Evolutionary conservation across 2,329 filamentous ascomycete genomes (phyloP), one percentile per base, ranked within the genome.

Genomic region (Cercospora nicotianae): DNA sequence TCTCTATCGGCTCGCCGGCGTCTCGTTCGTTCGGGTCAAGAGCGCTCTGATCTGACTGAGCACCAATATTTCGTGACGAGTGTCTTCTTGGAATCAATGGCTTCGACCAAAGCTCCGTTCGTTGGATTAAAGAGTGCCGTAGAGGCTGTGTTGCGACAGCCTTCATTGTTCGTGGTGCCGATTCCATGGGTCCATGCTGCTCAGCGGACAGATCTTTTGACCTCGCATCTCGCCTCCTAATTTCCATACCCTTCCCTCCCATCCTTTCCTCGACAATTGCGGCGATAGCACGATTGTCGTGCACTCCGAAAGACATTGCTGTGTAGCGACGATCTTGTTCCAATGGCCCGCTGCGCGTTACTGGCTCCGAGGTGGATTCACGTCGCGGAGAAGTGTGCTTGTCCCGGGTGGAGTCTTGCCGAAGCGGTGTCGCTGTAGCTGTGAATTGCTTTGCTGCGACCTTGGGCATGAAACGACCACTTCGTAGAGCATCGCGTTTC

Each of bases 381-480:
- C 57, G 16, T 31, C 16, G 55, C 23, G 63, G 55, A 18, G 26
- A 30, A 45, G 26, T 26, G n/a, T 59, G 23, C 13, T 36, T 59
- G 48, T 63, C 36, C 26, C 20, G 55, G 16, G 28, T n/a, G 23
- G 60, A 26, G 9, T 65, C 30, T 8, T 18, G 30, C 26, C 48
- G 51, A 58, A 62, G 61, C 53, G 67, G 33, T 8, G 68, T 69
- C 20, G 70, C 58, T 13, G 72, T 72, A 12, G 65, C 69, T 23
- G 60, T 53, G 39, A 72, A 68, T 18, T 71, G 65, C 51, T 57
- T 69, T 12, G 69, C 69, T 26, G 69, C 72, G 57, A 23, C 66
- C 28, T 64, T 63, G 20, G 72, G 72, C 13, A 70, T 64, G 63
- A 66, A 71, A 20, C 63, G 45, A 16, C 63, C 60, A 45, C 60